Evolutionary conservation across 106 monocot species (phyloP).

Genomic region (Ottelia alismoides): DNA sequence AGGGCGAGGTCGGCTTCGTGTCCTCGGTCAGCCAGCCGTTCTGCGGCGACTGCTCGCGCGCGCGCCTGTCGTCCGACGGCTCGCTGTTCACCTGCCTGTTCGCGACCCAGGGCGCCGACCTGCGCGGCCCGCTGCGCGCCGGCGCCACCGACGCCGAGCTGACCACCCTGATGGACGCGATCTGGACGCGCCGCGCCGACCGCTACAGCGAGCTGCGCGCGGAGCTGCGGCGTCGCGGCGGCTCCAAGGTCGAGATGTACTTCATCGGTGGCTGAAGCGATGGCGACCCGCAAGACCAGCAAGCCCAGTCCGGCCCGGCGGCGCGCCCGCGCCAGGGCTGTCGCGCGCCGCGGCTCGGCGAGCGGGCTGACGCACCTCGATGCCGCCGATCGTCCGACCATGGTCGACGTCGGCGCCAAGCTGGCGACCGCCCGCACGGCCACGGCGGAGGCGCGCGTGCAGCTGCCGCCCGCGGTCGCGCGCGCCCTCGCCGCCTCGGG

Average conservation of each 20-base stretch:
- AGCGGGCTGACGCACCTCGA: not conserved
- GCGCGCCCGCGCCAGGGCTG: no score
- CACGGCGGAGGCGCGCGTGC: not conserved
- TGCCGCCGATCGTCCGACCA: not conserved
- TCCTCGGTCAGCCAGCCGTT: not conserved
- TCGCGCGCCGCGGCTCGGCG: not conserved
- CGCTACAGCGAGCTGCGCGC: not conserved
- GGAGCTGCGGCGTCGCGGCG: not conserved
- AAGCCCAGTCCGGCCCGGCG: not conserved
- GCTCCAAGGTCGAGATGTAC: not conserved
- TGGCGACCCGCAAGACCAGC: no score
- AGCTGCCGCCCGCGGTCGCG: no score
- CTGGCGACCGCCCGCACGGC: no score
- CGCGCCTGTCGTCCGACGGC: not conserved
- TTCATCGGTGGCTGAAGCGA: not conserved
- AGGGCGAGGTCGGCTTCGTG: not conserved
- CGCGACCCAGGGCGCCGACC: not conserved
- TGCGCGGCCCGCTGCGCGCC: not conserved
- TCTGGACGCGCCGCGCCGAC: not conserved
- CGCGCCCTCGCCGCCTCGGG: no score
- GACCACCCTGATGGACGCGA: not conserved
- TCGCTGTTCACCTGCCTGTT: not conserved
- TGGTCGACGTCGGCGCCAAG: not conserved
- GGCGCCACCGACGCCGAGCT: not conserved
- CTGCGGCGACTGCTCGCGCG: not conserved